Base-by-base conservation (phyloP, 306 rosid genomes). In the Malus fusca region DNA sequence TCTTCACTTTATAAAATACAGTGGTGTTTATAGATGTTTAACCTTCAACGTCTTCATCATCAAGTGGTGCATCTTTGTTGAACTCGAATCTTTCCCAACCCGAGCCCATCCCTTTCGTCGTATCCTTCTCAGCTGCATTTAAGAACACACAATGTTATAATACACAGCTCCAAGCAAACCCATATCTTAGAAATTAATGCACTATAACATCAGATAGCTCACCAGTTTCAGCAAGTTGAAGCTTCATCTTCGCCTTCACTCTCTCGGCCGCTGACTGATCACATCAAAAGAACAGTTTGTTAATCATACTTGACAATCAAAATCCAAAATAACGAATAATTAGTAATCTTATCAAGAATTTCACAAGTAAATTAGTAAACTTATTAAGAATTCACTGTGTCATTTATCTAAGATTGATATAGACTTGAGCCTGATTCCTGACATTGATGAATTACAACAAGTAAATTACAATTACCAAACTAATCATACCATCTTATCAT, bases 21-120 rank as follows among this genome's bases (percentile, higher is more conserved):
- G 8, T 59, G 35, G 23, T 1, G 3, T 51, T 53, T 14, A 59
- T 5, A 63, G 22, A 30, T 26, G 55, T 26, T 65, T 51, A 68
- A 95, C 99, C 97, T 88, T 90, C 87, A 63, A 81, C 42, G 26
- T 88, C 96, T 69, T 93, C 95, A n/a, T 93, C 98, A 3, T 93
- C 96, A 52, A 90, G 88, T 3, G 98, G 98, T 69, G 96, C 98
- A 81, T 93, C 91, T 87, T 93, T 93, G 87, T 93, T 37, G 55
- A 75, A 79, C 68, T 93, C 96, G 80, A 95, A 95, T 61, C 97
- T 83, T 83, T 95, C 99, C 99, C 99, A 95, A 74, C 89, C 91
- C 2, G 84, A 75, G 75, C 95, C 95, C 59, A 4, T 82, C 12
- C 95, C 97, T 82, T 87, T 92, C 33, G 81, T 86, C 31, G 77